A percentile compares a stretch with the other conserved stretches of the same genome.
These are phyloP conservation scores for Pseudogymnoascus sp. DNA, from an alignment of 2,329 filamentous ascomycete species.

Conservation along the genomic window DNA sequence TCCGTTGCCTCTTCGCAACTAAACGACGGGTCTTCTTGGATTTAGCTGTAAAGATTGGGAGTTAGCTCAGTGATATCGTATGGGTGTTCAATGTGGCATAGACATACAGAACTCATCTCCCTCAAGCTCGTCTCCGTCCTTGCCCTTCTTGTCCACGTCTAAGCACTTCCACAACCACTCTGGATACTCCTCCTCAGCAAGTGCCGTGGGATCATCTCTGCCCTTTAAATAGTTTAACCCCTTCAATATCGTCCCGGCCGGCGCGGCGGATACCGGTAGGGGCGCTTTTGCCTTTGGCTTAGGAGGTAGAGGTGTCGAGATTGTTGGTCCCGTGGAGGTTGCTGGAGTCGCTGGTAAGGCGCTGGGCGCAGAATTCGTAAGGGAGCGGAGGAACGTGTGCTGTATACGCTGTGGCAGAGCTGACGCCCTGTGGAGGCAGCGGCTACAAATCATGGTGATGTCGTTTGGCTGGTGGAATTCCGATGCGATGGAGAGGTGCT, in stretches of 20 bases:
- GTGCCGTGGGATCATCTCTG: constrained; percentile 64
- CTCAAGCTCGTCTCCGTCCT: constrained; percentile 37
- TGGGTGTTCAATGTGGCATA: background rate
- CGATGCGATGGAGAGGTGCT: background rate
- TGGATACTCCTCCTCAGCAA: constrained; percentile 71
- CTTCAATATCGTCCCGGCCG: constrained; percentile 62
- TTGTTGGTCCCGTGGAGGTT: constrained; percentile 20
- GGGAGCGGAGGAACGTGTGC: constrained; percentile 13
- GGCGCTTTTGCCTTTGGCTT: constrained; percentile 18
- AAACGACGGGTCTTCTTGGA: constrained; percentile 73
- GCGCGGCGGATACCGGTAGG: constrained; percentile 24
- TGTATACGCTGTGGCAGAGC: constrained; percentile 14
- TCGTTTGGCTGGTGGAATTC: background rate
- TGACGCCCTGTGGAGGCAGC: constrained; percentile 45
- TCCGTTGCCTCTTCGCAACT: constrained; percentile 59
- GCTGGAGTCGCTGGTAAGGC: constrained; percentile 24
- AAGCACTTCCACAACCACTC: constrained; percentile 73
- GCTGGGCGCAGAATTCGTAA: constrained; percentile 21
- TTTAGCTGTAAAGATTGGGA: constrained; percentile 52
- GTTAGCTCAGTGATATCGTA: background rate
- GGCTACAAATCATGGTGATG: constrained; percentile 32
- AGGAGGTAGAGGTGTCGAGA: constrained; percentile 29
- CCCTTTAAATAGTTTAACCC: constrained; percentile 76
- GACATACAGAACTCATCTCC: constrained; percentile 73
- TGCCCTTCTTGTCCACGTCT: constrained; percentile 52